Percentiles rank a stretch among this genome's conserved stretches.
Evolutionary conservation across 1,284 basidiomycete species (phyloP).

Genomic region (Rhodotorula sp.): DNA sequence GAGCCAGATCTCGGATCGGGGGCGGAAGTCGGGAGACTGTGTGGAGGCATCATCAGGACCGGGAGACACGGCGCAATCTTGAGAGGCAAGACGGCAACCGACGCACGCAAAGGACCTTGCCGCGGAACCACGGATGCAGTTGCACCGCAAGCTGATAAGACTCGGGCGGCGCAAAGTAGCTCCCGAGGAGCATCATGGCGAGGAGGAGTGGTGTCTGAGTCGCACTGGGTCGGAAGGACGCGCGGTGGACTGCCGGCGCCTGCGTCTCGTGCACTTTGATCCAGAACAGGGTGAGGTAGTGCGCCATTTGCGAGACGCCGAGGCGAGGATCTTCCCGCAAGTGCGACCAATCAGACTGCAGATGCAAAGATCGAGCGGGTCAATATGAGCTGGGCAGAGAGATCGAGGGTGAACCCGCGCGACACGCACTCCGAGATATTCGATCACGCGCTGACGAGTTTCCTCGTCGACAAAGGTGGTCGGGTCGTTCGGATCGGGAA

Average conservation of each 20-base stretch:
- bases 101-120: constrained; percentile 37
- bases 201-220: constrained; percentile 34
- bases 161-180: constrained; percentile 36
- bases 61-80: background rate
- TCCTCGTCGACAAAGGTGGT: constrained; percentile 33
- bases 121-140: constrained; percentile 39
- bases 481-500: constrained; percentile 26
- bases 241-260: constrained; percentile 37
- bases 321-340: constrained; percentile 34
- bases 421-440: constrained; percentile 37
- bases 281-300: constrained; percentile 39
- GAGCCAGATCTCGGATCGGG: constrained; percentile 41
- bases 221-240: constrained; percentile 29
- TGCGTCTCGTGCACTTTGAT: constrained; percentile 40
- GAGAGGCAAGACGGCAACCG: background rate
- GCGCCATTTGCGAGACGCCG: constrained; percentile 26
- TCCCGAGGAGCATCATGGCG: constrained; percentile 40
- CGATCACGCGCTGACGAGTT: constrained; percentile 29
- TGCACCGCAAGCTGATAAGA: constrained; percentile 35
- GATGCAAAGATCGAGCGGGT: background rate
- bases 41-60: no score
- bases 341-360: constrained; percentile 30
- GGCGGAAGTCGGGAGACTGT: constrained; percentile 38
- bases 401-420: background rate
- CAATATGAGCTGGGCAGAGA: background rate